phyloP scores from a whole-genome alignment of 371 early-diverging fungal species.

The Capillidium heterosporum region DNA sequence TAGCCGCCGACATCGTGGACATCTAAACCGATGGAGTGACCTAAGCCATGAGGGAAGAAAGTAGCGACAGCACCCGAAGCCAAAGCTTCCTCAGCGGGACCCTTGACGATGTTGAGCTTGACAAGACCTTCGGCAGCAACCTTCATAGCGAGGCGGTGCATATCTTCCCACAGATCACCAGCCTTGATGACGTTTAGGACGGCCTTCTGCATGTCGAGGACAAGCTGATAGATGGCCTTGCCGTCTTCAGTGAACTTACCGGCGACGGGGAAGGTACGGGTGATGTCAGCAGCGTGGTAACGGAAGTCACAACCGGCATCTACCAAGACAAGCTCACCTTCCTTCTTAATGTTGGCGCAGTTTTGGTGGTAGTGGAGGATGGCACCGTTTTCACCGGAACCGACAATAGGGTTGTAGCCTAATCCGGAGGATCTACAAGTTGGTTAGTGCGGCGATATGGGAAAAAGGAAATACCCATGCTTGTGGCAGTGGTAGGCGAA shows the following conservation, averaged over 20 bases:
- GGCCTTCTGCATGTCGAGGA: constrained; percentile 67
- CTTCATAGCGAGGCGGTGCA: constrained; percentile 58
- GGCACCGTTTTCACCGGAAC: constrained; percentile 28
- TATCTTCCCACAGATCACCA: constrained; percentile 74
- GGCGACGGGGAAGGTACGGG: constrained; percentile 72
- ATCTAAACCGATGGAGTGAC: constrained; percentile 47
- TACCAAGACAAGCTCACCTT: constrained; percentile 50
- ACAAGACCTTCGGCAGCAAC: constrained; percentile 60
- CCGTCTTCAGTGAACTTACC: constrained; percentile 58
- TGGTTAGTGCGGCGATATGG: no score
- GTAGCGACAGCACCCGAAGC: constrained; percentile 54
- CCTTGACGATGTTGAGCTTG: constrained; percentile 50
- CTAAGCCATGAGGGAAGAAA: constrained; percentile 84
- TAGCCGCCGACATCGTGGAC: constrained; percentile 85
- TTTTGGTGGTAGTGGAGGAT: constrained; percentile 34
- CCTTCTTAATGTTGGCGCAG: constrained; percentile 18
- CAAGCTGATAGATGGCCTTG: constrained; percentile 60
- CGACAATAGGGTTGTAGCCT: constrained; percentile 38
- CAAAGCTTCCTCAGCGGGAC: constrained; percentile 40
- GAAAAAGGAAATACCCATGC: constrained; percentile 15
- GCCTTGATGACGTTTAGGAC: constrained; percentile 46
- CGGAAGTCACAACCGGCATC: constrained; percentile 74
- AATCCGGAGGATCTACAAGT: constrained; percentile 2
- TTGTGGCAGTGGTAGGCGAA: constrained; percentile 30
- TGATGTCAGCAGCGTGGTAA: constrained; percentile 80